These are phyloP conservation scores for Suhomyces faveliae DNA, from an alignment of 805 yeast species.

Conservation along the genomic window DNA sequence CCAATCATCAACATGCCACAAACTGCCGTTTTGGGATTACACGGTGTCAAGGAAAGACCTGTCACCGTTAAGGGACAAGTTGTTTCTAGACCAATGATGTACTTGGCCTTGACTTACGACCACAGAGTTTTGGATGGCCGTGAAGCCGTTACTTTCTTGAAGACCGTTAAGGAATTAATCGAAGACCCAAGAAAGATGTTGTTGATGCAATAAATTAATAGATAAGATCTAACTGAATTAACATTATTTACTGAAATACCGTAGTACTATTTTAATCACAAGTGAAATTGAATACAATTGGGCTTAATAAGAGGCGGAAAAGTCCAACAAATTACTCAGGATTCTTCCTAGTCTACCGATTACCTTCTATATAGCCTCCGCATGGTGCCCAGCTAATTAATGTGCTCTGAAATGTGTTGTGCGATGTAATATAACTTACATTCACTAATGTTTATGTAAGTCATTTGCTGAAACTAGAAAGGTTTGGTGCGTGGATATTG, in stretches of 20 bases:
- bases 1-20: conserved; percentile 98
- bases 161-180: conserved; percentile 91
- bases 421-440: neutral
- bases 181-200: conserved; percentile 99
- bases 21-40: conserved; percentile 96
- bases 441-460: neutral
- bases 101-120: conserved; percentile 95
- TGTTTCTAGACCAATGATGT: conserved; percentile 99
- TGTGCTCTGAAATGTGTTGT: no score
- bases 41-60: conserved; percentile 96
- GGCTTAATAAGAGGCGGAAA: no score
- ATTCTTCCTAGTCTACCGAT: no score
- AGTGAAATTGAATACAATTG: no score
- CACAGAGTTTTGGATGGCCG: conserved; percentile 98
- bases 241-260: no score
- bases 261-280: no score
- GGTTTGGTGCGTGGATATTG: neutral
- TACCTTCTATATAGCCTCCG: no score
- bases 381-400: no score
- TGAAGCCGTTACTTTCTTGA: conserved; percentile 97
- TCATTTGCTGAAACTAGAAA: neutral
- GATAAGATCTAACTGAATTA: neutral
- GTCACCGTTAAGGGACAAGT: conserved; percentile 95
- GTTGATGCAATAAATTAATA: conserved; percentile 24
- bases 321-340: no score